Evolutionary conservation across 176 grass and related monocot species (phyloP), one percentile per base, ranked within the genome.

Genomic region (Triticum urartu): DNA sequence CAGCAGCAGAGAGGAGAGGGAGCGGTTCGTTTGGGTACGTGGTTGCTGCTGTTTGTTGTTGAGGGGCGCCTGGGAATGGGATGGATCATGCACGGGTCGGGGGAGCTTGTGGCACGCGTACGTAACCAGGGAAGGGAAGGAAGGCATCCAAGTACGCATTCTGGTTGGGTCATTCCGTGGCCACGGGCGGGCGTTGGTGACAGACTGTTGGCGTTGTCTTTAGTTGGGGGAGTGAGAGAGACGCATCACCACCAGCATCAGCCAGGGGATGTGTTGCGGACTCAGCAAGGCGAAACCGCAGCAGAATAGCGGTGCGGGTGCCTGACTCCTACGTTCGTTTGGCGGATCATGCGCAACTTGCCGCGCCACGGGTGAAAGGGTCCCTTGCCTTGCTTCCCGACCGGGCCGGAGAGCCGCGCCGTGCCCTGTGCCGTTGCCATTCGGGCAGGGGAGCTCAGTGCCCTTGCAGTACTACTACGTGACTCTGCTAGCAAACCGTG

Each of bases 121-220:
- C 84, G 84, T 79, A 33, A 47, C 74, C 66, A 0, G 65, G 84
- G 74, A 83, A 4, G 42, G 42, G 7, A 42, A 39, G 36, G 36
- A 5, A 64, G 59, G 79, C 43, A 67, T 66, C 24, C 25, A 80
- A 65, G 17, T 52, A 20, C 34, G 58, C 32, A 39, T 39, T 39
- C 28, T 47, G 79, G 67, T 59, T 69, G 22, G 34, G 32, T 63
- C 84, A 28, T 12, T 18, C 56, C 54, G 54, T 59, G 54, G 54
- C 54, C 54, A 59, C 20, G 54, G 18, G 17, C 52, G 52, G 67
- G 18, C 70, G 73, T 83, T 71, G 1, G 80, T 84, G 85, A 77
- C 86, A 91, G 85, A 84, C 50, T 88, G 85, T 69, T 76, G 71
- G 47, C 3, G 48, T 77, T 85, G 89, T 68, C 81, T 68, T 54